phyloP scores from a whole-genome alignment of 164 flowering plant genomes.

The Sextonia rubra region DNA sequence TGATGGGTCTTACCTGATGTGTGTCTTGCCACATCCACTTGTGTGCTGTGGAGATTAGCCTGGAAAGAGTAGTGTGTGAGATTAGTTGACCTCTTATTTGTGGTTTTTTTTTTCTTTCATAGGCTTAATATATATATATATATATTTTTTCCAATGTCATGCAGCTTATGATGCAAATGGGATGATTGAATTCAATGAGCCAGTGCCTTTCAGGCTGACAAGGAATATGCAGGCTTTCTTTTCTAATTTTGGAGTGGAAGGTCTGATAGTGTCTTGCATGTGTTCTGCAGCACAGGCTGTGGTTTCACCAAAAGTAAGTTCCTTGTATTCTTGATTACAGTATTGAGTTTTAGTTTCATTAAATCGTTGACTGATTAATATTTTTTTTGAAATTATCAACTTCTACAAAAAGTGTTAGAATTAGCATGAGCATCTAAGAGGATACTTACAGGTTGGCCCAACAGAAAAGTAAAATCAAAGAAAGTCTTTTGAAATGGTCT shows the following conservation, averaged over 20 bases:
- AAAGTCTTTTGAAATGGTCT: no score
- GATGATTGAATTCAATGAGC: slow-evolving; percentile 90
- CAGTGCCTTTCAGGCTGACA: slow-evolving; percentile 94
- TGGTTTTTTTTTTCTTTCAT: neutral
- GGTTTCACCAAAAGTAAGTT: slow-evolving; percentile 79
- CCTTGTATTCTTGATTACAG: neutral
- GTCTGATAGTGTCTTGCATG: slow-evolving; percentile 92
- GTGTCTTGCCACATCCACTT: neutral
- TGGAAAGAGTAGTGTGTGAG: neutral
- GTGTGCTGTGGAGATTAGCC: neutral
- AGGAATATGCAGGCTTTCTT: slow-evolving; percentile 94
- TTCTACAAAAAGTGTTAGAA: neutral
- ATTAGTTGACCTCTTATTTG: neutral
- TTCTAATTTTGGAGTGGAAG: slow-evolving; percentile 97
- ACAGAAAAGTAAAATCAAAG: no score
- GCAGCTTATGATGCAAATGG: slow-evolving; percentile 91
- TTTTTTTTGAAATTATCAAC: neutral
- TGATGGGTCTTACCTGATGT: neutral
- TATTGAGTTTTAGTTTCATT: neutral
- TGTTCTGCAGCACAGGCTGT: slow-evolving; percentile 96
- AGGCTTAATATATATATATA: no score
- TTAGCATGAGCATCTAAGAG: no score
- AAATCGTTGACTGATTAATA: neutral
- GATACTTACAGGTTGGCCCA: no score
- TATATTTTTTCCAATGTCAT: neutral